phyloP scores from a whole-genome alignment of 306 rosid species.

The Begonia peltatifolia region DNA sequence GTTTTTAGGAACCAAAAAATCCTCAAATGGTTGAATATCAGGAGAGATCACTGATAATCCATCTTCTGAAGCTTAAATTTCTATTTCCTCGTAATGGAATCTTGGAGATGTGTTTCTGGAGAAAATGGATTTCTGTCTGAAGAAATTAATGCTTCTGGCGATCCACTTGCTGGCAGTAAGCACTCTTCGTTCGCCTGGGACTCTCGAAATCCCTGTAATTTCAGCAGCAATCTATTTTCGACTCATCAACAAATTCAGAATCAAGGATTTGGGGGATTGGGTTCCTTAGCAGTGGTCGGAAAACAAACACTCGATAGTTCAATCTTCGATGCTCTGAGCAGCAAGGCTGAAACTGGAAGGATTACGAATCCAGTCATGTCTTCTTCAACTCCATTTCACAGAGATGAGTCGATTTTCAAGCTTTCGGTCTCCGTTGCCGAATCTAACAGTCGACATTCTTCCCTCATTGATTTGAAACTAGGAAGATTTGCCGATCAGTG shows the following conservation, averaged over 20 bases:
- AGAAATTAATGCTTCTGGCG: slow-evolving; percentile 28
- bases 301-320: slow-evolving; percentile 31
- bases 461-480: slow-evolving; percentile 69
- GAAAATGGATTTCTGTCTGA: slow-evolving; percentile 47
- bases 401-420: slow-evolving; percentile 44
- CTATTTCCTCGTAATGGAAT: slow-evolving; percentile 45
- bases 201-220: slow-evolving; percentile 36
- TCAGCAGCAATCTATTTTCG: slow-evolving; percentile 24
- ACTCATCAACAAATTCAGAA: slow-evolving; percentile 27
- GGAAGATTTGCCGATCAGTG: slow-evolving; percentile 47
- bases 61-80: slow-evolving; percentile 9
- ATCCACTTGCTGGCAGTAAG: slow-evolving; percentile 30
- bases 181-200: slow-evolving; percentile 47
- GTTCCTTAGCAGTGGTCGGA: slow-evolving; percentile 38
- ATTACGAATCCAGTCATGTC: slow-evolving; percentile 14
- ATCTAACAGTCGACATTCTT: slow-evolving; percentile 34
- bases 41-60: slow-evolving; percentile 1
- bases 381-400: slow-evolving; percentile 20
- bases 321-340: slow-evolving; percentile 17
- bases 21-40: background rate
- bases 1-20: background rate
- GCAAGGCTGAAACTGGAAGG: slow-evolving; percentile 22
- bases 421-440: slow-evolving; percentile 38
- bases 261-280: slow-evolving; percentile 51
- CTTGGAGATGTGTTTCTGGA: slow-evolving; percentile 63